phyloP scores from a whole-genome alignment of 2,329 filamentous ascomycete species.

The Amphichorda felina region DNA sequence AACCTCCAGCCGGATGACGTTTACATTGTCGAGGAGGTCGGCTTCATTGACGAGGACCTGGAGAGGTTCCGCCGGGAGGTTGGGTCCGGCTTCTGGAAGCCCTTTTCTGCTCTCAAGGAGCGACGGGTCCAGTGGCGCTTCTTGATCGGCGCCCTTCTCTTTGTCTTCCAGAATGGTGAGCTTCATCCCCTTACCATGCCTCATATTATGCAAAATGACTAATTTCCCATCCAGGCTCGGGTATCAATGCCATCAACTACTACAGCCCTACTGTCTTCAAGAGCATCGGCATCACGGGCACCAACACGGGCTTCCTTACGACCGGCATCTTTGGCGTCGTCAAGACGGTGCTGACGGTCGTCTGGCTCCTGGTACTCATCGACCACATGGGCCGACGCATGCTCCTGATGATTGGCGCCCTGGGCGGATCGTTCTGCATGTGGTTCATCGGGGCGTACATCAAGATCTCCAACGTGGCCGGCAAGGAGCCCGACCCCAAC shows the following conservation, averaged over 20 bases:
- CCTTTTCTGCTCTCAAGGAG: conserved; percentile 46
- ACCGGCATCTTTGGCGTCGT: conserved; percentile 59
- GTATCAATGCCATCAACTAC: conserved; percentile 65
- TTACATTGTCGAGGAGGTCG: conserved; percentile 65
- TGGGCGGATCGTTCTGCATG: conserved; percentile 46
- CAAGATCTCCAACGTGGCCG: conserved; percentile 20
- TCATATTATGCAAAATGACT: no score
- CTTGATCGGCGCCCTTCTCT: conserved; percentile 61
- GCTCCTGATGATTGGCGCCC: conserved; percentile 47
- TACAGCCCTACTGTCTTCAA: conserved; percentile 34
- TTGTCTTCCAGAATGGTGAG: conserved; percentile 67
- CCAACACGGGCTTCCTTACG: conserved; percentile 33
- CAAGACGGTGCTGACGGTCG: conserved; percentile 49
- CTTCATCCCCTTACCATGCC: conserved; percentile 18
- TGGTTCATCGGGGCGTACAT: conserved; percentile 49
- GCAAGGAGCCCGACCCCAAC: conserved; percentile 18
- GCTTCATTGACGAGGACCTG: conserved; percentile 57
- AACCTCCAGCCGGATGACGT: conserved; percentile 40
- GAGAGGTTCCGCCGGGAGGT: conserved; percentile 51
- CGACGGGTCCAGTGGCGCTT: conserved; percentile 57
- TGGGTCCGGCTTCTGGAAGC: conserved; percentile 64
- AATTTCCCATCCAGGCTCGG: no score
- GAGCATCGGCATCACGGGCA: conserved; percentile 27
- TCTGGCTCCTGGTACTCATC: conserved; percentile 54
- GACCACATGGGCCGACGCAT: conserved; percentile 35